These are phyloP conservation scores for Chaetomium sp. DNA, from an alignment of 2,329 filamentous ascomycete species.

Conservation along the genomic window DNA sequence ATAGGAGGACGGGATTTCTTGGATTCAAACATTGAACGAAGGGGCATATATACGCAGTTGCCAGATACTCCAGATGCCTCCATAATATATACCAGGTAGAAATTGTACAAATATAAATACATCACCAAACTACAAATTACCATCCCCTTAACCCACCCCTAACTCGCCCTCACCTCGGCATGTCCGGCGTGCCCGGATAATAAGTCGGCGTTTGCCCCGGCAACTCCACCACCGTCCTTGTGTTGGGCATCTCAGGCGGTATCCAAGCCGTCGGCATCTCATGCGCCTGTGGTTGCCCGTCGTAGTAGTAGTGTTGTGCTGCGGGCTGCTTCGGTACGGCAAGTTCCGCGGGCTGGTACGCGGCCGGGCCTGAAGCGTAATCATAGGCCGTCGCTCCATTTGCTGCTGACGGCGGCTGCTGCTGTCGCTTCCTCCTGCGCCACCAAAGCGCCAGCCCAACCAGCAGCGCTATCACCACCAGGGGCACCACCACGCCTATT, in stretches of 20 bases:
- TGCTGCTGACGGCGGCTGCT: background rate
- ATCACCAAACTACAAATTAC: background rate
- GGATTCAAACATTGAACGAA: too few species aligned
- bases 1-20: too few species aligned
- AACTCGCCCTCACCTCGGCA: background rate
- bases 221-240: background rate
- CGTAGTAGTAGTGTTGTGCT: constrained; percentile 2
- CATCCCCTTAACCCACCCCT: background rate
- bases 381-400: too few species aligned
- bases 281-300: background rate
- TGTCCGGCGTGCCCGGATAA: too few species aligned
- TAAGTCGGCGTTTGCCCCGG: background rate
- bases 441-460: background rate
- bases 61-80: too few species aligned
- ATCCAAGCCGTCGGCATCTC: background rate
- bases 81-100: too few species aligned
- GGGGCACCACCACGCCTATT: constrained; percentile 18
- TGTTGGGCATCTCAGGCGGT: constrained; percentile 11
- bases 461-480: constrained; percentile 16
- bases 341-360: background rate
- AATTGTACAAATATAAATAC: background rate
- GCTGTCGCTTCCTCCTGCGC: constrained; percentile 2
- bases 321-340: background rate
- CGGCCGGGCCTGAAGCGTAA: too few species aligned
- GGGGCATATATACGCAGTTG: too few species aligned